Base-by-base conservation (phyloP, 1,139 yeast species). In the Scheffersomyces lignicola region DNA sequence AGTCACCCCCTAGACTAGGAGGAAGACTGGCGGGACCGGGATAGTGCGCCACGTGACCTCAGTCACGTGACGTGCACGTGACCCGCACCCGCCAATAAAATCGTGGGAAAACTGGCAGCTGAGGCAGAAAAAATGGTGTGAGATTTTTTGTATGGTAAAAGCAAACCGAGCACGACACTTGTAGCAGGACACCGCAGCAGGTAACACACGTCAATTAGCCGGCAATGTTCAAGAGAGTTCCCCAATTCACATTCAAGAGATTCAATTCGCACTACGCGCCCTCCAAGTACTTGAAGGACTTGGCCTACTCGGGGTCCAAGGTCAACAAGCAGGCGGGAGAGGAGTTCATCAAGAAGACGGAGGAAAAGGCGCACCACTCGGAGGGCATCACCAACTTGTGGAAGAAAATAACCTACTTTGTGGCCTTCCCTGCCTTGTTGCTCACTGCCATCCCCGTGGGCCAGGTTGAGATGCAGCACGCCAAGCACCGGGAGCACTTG, bases 401-500 rank as follows among this genome's bases (percentile, higher is more conserved):
- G 98, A 81, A 78, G 65, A 89, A 83, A 65, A 76, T 90, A 65
- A 78, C 96, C 35, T 70, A 78, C 60, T 73, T 78, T 42, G 79
- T 88, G 43, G 96, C 95, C 37, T 64, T 83, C 39, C 98, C 97
- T 52, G 87, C 86, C 40, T 78, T 89, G 48, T 62, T 77, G 37
- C 73, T 78, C 55, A 76, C 94, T 46, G 85, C 94, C 33, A 73
- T 83, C 57, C 89, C 89, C 67, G 86, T 94, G 38, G 80, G 76
- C 66, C 78, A 76, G 54, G 73, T 84, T 58, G 98, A 92, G 73
- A 65, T 73, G 56, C 86, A 84, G 62, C 97, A 89, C 60, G 92
- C 92, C 48, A 77, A 83, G 55, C 97, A 90, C 76, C 79, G 96
- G 69, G 77, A 76, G 60, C 97, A 90, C 69, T 66, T 76, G 55